These are phyloP conservation scores for Phytophthora tubulina DNA, from an alignment of 352 stramenopile species.

Conservation along the genomic window DNA sequence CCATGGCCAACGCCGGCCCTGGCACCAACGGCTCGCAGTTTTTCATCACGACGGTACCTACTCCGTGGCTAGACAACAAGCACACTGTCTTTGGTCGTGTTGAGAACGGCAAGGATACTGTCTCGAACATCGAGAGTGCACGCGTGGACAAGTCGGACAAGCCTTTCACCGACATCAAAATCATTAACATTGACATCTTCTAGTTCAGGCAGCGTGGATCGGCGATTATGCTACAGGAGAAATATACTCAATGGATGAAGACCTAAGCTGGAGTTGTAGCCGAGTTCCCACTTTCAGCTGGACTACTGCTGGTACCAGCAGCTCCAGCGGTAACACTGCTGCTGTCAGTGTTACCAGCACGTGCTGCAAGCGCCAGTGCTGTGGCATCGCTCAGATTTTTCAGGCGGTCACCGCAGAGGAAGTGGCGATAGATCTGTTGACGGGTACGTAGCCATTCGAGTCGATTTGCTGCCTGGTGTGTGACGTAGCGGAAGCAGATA, in stretches of 20 bases:
- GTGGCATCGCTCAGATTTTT: slow-evolving; percentile 33
- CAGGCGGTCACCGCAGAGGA: slow-evolving; percentile 63
- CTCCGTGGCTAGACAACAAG: slow-evolving; percentile 98
- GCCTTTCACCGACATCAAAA: slow-evolving; percentile 85
- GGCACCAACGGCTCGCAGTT: slow-evolving; percentile 94
- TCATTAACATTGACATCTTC: slow-evolving; percentile 91
- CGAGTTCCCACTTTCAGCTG: slow-evolving; percentile 9
- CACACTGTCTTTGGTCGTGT: slow-evolving; percentile 95
- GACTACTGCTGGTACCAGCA: slow-evolving; percentile 5
- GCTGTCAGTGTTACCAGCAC: slow-evolving; percentile 15
- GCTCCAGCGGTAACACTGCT: slow-evolving; percentile 4
- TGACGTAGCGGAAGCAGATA: slow-evolving; percentile 76
- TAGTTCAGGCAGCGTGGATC: slow-evolving; percentile 42
- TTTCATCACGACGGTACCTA: slow-evolving; percentile 99
- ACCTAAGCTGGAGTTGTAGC: slow-evolving; percentile 18
- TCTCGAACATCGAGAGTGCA: slow-evolving; percentile 96
- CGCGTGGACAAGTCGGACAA: slow-evolving; percentile 89
- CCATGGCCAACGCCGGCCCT: slow-evolving; percentile 96
- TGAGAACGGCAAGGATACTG: slow-evolving; percentile 95
- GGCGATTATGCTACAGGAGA: slow-evolving; percentile 19
- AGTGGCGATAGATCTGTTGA: slow-evolving; percentile 60
- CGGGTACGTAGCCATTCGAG: slow-evolving; percentile 57
- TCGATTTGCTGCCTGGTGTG: slow-evolving; percentile 48
- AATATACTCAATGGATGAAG: slow-evolving; percentile 33
- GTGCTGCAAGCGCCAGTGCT: slow-evolving; percentile 25